A percentile compares a stretch with the other conserved stretches of the same genome.
Conservation (phyloP, 257 asterid genomes). For the Solanum pimpinellifolium region DNA sequence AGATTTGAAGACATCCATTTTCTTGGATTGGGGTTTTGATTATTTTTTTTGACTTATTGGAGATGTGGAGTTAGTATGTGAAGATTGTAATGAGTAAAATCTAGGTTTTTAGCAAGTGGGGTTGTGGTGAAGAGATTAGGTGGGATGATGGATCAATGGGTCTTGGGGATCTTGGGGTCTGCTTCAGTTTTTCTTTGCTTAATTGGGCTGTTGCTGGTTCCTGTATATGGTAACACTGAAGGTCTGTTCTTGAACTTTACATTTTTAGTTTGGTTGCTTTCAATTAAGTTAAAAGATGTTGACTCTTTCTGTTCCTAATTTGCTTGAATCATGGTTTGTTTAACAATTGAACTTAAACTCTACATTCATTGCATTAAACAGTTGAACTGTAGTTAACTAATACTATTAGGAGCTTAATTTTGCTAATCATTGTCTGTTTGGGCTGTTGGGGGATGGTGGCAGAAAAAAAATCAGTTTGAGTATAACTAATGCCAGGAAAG, state of each 20-base stretch:
- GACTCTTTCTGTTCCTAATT: not conserved
- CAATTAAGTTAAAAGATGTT: not conserved
- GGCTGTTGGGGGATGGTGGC: not conserved
- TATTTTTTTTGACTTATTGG: not conserved
- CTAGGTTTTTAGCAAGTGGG: not conserved
- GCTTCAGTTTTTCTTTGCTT: slow-evolving; percentile 20
- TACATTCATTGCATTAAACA: not conserved
- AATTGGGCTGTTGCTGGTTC: slow-evolving; percentile 31
- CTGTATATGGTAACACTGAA: slow-evolving; percentile 66
- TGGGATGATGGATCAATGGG: slow-evolving; percentile 46
- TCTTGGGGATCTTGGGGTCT: slow-evolving; percentile 32
- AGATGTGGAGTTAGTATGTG: not conserved
- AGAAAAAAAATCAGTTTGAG: not conserved
- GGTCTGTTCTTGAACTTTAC: slow-evolving; percentile 26
- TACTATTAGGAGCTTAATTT: not conserved
- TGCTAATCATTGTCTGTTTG: not conserved
- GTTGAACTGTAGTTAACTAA: not conserved
- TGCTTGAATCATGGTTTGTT: not conserved
- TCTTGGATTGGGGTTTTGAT: not conserved
- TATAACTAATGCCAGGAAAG: not conserved
- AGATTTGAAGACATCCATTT: not conserved
- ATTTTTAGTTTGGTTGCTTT: not conserved
- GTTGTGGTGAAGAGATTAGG: slow-evolving; percentile 14
- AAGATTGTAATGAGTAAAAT: slow-evolving; percentile 2
- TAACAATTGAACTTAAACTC: not conserved